Evolutionary conservation across 108 stramenopile genomes (phyloP), one percentile per base, ranked within the genome.

Genomic region (Nitzschia sp.): DNA sequence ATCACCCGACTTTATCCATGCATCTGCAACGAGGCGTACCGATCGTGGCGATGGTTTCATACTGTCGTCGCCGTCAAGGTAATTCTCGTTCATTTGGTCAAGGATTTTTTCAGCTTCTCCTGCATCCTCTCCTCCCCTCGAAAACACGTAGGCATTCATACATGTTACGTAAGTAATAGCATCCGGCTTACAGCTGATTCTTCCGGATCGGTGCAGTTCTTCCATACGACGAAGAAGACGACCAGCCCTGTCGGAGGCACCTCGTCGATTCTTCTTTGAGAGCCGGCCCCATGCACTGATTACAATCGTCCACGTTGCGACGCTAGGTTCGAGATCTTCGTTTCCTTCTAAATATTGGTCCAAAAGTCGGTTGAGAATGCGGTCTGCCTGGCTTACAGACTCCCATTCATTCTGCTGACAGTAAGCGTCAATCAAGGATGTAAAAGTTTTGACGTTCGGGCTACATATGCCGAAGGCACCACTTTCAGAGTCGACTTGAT

Each of bases 61-160:
- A n/a, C 25, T 57, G 47, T 83, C 77, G 53, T 83, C 82, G 3
- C 77, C 82, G 57, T 78, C 74, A 5, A 78, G 28, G 36, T 78
- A 75, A 28, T 17, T 26, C 54, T 83, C 81, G 53, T 82, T 71
- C 86, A 87, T 92, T 30, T 83, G 73, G 29, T 84, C 54, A 4
- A 92, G 70, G 5, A 89, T 49, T 26, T 68, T 65, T 75, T 89
- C 86, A 0, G 88, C 91, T 35, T 68, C 71, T 35, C 74, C 66
- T 35, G 84, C 78, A 49, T 71, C 76, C 19, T 72, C 76, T 11
- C 58, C 48, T 17, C 28, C 71, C 26, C 64, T 78, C 47, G 77
- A 76, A 27, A 72, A 80, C 17, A 81, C 77, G 34, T 76, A 78
- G 3, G 91, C 86, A 67, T 92, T 85, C 63, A 92, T 51, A 25